Evolutionary conservation across 2,329 filamentous ascomycete genomes (phyloP).

Genomic region (Aspergillus chevalieri): DNA sequence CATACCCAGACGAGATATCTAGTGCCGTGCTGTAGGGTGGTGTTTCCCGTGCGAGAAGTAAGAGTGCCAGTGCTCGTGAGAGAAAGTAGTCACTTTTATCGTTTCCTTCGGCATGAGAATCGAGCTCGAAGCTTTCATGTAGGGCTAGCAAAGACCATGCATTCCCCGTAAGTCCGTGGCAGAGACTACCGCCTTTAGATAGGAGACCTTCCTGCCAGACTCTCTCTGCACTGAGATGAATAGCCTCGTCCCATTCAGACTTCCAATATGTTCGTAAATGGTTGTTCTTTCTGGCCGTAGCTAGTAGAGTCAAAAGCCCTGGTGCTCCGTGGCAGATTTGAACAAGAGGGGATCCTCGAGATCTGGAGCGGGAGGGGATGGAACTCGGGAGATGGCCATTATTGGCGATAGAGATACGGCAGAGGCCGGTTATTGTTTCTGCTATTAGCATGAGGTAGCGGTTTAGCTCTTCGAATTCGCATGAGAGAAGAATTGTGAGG

Average conservation of each 20-base stretch:
- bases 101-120: conserved; percentile 9
- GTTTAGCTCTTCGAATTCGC: conserved; percentile 25
- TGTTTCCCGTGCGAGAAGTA: conserved; percentile 34
- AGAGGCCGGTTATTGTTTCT: conserved; percentile 31
- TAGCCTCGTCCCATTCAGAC: conserved; percentile 34
- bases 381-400: conserved; percentile 35
- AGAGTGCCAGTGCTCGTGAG: conserved; percentile 31
- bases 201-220: conserved; percentile 39
- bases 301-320: conserved; percentile 32
- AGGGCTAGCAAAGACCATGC: conserved; percentile 34
- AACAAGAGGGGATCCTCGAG: conserved; percentile 26
- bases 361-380: conserved; percentile 22
- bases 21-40: conserved; percentile 27
- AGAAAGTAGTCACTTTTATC: conserved; percentile 32
- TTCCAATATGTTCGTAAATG: conserved; percentile 28
- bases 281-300: conserved; percentile 24
- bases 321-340: conserved; percentile 40
- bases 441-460: conserved; percentile 28
- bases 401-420: conserved; percentile 26
- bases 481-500: conserved; percentile 31
- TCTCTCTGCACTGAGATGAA: conserved; percentile 24
- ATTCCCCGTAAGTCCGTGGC: conserved; percentile 39
- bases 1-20: conserved; percentile 10
- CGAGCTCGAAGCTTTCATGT: conserved; percentile 31
- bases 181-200: conserved; percentile 37